Conservation (phyloP, 2,329 filamentous ascomycete species). For the Scopulariopsis brevicaulis region DNA sequence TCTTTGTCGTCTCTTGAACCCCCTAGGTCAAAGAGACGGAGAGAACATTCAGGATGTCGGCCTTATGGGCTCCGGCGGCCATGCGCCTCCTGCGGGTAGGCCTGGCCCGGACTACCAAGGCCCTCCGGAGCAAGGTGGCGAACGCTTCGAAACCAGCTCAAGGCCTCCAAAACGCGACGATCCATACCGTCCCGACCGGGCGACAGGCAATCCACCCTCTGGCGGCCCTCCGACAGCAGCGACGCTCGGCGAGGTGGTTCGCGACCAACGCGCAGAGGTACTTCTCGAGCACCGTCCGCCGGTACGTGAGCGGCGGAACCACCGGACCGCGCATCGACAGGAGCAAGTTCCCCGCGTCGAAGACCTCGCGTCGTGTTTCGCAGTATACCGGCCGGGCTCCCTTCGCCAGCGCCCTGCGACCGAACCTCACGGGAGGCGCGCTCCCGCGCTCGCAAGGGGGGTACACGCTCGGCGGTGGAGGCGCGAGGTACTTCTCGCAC, state of each 20-base stretch:
- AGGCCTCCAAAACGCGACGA: constrained; percentile 31
- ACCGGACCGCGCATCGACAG: constrained; percentile 22
- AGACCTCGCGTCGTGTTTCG: constrained; percentile 37
- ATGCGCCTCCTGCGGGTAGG: constrained; percentile 42
- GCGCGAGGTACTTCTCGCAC: constrained; percentile 80
- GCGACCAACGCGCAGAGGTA: constrained; percentile 30
- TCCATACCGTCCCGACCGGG: constrained; percentile 15
- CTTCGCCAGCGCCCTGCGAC: constrained; percentile 79
- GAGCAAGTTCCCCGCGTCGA: constrained; percentile 35
- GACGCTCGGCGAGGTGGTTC: constrained; percentile 32
- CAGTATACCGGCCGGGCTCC: constrained; percentile 66
- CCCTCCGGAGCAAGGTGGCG: constrained; percentile 37
- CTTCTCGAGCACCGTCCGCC: constrained; percentile 32
- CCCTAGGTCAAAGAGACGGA: neutral
- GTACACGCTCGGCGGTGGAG: constrained; percentile 56
- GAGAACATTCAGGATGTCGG: constrained; percentile 33
- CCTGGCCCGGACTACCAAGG: constrained; percentile 36
- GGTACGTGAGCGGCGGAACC: constrained; percentile 34
- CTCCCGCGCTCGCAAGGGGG: constrained; percentile 78
- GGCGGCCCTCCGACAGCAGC: constrained; percentile 37
- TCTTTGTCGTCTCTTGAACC: neutral
- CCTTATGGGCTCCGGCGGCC: constrained; percentile 44
- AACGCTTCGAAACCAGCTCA: constrained; percentile 31
- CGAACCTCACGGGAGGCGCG: constrained; percentile 82
- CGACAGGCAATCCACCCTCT: constrained; percentile 41